A percentile compares a stretch with the other conserved stretches of the same genome.
phyloP scores from a whole-genome alignment of 805 yeast species.

The Ogataea corticis region DNA sequence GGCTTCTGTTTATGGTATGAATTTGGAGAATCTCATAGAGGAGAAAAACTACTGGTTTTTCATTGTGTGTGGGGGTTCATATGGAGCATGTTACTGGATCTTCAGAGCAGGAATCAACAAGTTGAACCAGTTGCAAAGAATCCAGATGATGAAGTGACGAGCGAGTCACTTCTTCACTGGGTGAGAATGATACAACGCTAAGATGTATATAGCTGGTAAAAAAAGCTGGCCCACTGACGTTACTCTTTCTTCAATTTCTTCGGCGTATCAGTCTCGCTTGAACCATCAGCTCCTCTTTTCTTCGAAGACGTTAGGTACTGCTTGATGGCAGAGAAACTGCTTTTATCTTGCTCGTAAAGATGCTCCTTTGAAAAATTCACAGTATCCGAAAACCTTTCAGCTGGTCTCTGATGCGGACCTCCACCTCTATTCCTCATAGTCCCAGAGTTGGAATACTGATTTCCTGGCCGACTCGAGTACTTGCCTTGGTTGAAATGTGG shows the following conservation, averaged over 20 bases:
- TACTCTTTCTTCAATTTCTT: constrained; percentile 15
- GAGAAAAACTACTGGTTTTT: constrained; percentile 72
- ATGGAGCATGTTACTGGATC: constrained; percentile 44
- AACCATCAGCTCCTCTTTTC: constrained; percentile 13
- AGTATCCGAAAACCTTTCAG: background rate
- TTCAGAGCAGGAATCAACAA: constrained; percentile 56
- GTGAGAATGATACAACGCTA: background rate
- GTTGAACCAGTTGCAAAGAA: constrained; percentile 65
- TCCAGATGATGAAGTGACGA: constrained; percentile 40
- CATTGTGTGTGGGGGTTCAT: constrained; percentile 36
- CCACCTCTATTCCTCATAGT: background rate
- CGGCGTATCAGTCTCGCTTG: background rate
- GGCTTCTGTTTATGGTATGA: constrained; percentile 95
- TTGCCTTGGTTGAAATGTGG: background rate
- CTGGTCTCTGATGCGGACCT: background rate
- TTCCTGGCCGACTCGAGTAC: too few relatives aligned
- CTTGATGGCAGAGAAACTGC: constrained; percentile 20
- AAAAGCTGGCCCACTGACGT: too few relatives aligned
- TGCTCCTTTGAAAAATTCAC: constrained; percentile 9
- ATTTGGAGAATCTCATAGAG: constrained; percentile 87
- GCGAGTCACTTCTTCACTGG: background rate
- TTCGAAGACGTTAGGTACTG: constrained; percentile 17
- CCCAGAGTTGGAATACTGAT: background rate
- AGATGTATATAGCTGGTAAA: background rate
- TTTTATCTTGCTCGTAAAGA: constrained; percentile 16